Conservation (phyloP, 169 alveolate genomes). For the Cyclospora cayetanensis region DNA sequence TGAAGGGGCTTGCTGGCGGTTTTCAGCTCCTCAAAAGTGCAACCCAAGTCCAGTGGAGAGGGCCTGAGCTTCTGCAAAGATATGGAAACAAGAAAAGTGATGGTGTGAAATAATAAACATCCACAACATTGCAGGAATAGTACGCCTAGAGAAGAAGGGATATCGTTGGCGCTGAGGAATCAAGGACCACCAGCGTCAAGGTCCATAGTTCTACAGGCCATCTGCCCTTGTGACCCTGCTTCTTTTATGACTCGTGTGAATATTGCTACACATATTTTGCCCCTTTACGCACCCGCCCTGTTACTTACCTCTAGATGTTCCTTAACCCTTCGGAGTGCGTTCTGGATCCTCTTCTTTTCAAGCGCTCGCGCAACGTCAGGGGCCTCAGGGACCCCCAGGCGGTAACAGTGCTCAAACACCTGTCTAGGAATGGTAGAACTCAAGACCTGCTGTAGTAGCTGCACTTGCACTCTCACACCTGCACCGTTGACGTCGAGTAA, state of each 20-base stretch:
- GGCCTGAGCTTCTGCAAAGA: neutral
- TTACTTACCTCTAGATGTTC: slow-evolving; percentile 57
- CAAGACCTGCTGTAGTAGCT: slow-evolving; percentile 43
- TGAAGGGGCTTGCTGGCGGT: neutral
- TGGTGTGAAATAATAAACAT: no score
- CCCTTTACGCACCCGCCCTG: no score
- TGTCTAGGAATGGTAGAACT: neutral
- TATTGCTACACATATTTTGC: no score
- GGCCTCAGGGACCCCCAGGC: slow-evolving; percentile 25
- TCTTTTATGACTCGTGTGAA: no score
- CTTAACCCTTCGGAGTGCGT: slow-evolving; percentile 41
- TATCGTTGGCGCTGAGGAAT: no score
- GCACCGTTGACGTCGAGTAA: neutral
- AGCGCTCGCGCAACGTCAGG: neutral
- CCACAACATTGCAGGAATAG: no score
- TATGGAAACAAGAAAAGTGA: neutral
- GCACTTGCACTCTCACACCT: slow-evolving; percentile 22
- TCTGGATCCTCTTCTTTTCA: slow-evolving; percentile 54
- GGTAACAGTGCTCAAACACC: slow-evolving; percentile 40
- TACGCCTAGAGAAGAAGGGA: no score
- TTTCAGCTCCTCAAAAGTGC: neutral
- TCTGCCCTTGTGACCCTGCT: no score
- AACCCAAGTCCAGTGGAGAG: neutral
- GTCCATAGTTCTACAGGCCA: no score
- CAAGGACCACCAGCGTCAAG: no score